Evolutionary conservation across 371 early-diverging fungal genomes (phyloP), one percentile per base, ranked within the genome.

Genomic region (Mucor mucedo): DNA sequence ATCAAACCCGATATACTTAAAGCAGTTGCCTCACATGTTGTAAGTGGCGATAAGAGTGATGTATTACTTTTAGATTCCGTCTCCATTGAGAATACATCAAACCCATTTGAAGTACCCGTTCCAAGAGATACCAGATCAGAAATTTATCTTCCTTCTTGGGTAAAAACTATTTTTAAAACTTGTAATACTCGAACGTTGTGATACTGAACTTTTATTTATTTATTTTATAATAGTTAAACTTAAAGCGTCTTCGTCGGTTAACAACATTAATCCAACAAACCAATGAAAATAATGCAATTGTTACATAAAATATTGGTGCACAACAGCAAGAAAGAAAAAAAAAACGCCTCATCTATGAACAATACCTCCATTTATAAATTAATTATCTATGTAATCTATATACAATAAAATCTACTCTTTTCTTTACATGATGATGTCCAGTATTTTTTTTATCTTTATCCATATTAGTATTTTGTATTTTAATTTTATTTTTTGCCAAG

Each of bases 1-100:
- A 88, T 97, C 10, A 89, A 91, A 21, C 91, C 93, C 5, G 95
- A 94, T 42, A 87, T 98, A 45, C 78, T 97, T 66, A 91, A 91
- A 68, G 95, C 93, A 30, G 95, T 97, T 9, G 92, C 95, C 2
- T 79, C 83, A 57, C 85, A 95, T 55, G 94, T 95, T 10, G 88
- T 89, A n/a, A 82, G 90, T 11, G 91, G 91, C 64, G 95, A 97
- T 56, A 92, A 93, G 83, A 84, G 86, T 16, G 97, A 95, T 77
- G 84, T 89, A 11, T 76, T 98, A 56, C 79, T 98, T 64, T 83
- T 96, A 13, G 98, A 98, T 59, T 84, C 91, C 38, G 89, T 91
- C 33, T 84, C 91, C 21, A 82, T 91, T 52, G 91, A 90, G 60
- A 90, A 92, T 58, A 85, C 85, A 3, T 81, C 84, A 2, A 81